phyloP scores from a whole-genome alignment of 768 basidiomycete genomes.

The Mycena polygramma region DNA sequence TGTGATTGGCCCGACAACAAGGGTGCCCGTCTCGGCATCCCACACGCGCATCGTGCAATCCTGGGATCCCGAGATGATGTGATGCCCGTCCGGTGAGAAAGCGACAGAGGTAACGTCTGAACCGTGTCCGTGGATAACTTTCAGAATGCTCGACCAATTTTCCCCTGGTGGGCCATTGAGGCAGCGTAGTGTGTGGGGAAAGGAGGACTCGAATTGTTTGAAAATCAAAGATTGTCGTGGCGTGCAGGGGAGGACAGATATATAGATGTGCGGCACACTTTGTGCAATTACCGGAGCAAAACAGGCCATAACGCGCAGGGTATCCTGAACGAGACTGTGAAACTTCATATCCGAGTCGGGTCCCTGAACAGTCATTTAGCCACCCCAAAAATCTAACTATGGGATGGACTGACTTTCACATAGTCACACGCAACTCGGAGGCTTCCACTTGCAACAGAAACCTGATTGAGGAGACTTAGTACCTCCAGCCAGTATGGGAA shows the following conservation, averaged over 20 bases:
- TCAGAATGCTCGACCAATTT: not conserved
- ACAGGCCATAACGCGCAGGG: not conserved
- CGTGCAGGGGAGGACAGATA: not conserved
- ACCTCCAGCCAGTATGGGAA: not conserved
- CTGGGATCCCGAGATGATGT: not conserved
- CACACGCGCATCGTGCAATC: not conserved
- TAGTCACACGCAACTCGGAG: not conserved
- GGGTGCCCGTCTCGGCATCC: not conserved
- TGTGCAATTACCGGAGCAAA: conserved; percentile 8
- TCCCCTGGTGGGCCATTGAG: not conserved
- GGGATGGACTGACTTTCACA: not conserved
- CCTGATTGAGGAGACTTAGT: conserved; percentile 1
- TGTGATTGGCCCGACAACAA: not conserved
- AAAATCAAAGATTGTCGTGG: not conserved
- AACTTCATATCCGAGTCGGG: not conserved
- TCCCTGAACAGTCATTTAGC: no score
- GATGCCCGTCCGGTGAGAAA: not conserved
- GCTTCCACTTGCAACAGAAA: not conserved
- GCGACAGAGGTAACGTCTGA: not conserved
- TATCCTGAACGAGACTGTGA: not conserved
- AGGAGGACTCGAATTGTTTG: not conserved
- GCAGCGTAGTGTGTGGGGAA: not conserved
- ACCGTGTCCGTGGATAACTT: not conserved
- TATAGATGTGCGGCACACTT: conserved; percentile 7
- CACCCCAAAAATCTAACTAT: no score